Conservation (phyloP, 139 green algal species). For the Chlorella vulgaris region DNA sequence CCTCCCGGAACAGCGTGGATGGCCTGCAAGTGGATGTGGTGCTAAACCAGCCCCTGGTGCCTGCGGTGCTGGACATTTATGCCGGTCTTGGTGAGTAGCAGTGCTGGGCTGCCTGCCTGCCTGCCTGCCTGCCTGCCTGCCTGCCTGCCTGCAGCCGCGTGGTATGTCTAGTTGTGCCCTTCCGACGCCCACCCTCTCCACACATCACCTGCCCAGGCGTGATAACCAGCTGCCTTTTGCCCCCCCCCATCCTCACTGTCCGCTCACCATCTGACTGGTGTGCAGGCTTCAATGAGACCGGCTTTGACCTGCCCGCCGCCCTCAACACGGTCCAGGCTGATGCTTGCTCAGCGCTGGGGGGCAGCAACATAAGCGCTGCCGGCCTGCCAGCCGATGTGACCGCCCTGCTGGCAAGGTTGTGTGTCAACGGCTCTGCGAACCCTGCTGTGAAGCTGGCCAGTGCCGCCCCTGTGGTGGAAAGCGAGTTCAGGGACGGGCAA, state of each 20-base stretch:
- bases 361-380: not conserved
- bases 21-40: not conserved
- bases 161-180: not conserved
- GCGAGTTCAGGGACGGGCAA: not conserved
- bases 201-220: not conserved
- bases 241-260: not conserved
- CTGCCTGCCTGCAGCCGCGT: not conserved
- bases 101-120: too few species aligned
- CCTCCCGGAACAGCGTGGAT: not conserved
- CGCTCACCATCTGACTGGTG: too few species aligned
- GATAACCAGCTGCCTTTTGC: too few species aligned
- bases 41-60: not conserved
- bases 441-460: not conserved
- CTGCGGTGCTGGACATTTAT: not conserved
- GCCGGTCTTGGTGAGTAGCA: slow-evolving; percentile 8
- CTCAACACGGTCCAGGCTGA: not conserved
- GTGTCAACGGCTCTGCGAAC: not conserved
- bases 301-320: slow-evolving; percentile 1
- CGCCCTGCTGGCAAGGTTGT: not conserved
- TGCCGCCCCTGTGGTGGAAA: not conserved
- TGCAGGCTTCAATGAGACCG: slow-evolving; percentile 9
- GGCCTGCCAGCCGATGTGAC: not conserved
- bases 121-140: too few species aligned
- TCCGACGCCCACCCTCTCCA: not conserved
- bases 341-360: not conserved